Conservation (phyloP, 805 yeast species). For the Cephaloascus albidus region DNA sequence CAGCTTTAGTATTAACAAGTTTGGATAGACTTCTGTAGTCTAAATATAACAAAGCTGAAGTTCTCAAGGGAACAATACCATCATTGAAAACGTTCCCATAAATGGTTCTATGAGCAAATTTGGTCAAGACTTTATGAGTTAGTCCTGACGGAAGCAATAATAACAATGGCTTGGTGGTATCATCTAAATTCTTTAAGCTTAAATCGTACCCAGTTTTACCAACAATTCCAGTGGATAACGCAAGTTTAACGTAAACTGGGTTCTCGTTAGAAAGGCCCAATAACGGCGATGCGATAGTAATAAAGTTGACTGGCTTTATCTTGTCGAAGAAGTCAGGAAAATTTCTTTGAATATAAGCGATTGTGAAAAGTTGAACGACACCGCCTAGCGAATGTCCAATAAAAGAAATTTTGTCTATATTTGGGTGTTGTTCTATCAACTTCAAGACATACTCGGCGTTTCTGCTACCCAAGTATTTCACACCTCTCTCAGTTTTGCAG, state of each 20-base stretch:
- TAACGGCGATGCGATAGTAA: slow-evolving; percentile 81
- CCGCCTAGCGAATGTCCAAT: slow-evolving; percentile 95
- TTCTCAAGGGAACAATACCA: slow-evolving; percentile 91
- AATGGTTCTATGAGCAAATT: slow-evolving; percentile 62
- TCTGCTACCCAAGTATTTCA: slow-evolving; percentile 73
- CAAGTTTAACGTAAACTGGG: slow-evolving; percentile 77
- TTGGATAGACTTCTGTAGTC: slow-evolving; percentile 63
- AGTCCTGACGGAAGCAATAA: slow-evolving; percentile 71
- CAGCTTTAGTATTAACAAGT: slow-evolving; percentile 2
- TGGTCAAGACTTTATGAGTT: slow-evolving; percentile 51
- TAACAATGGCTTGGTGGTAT: slow-evolving; percentile 51
- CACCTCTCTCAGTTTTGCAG: slow-evolving; percentile 84
- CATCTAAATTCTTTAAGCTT: slow-evolving; percentile 45
- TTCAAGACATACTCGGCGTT: slow-evolving; percentile 65
- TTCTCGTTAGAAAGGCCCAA: slow-evolving; percentile 84
- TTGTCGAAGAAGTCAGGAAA: slow-evolving; percentile 62
- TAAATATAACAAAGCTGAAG: slow-evolving; percentile 74
- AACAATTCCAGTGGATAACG: slow-evolving; percentile 79
- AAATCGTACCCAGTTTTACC: slow-evolving; percentile 91
- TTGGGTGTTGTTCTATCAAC: slow-evolving; percentile 36
- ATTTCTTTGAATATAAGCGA: slow-evolving; percentile 64
- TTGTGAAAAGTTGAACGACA: slow-evolving; percentile 80
- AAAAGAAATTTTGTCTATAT: slow-evolving; percentile 65
- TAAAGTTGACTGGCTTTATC: slow-evolving; percentile 67
- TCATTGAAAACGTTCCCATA: slow-evolving; percentile 90